phyloP scores from a whole-genome alignment of 1,284 basidiomycete species.

The Irpex sp. region DNA sequence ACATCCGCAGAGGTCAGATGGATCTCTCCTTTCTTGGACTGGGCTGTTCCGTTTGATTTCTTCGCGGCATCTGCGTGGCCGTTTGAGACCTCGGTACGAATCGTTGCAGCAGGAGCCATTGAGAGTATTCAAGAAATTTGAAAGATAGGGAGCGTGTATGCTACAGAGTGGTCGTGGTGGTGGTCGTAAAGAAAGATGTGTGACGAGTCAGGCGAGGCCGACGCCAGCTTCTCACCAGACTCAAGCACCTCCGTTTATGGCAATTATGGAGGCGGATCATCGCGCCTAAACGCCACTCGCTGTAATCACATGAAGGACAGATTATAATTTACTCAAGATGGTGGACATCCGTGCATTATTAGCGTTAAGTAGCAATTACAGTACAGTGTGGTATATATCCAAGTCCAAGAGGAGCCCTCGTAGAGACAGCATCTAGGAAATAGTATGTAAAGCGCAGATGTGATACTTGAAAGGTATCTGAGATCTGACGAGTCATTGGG shows the following conservation, averaged over 20 bases:
- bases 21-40: conserved; percentile 9
- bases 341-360: neutral
- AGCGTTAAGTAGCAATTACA: neutral
- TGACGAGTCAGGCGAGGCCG: conserved; percentile 1
- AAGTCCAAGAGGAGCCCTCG: neutral
- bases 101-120: conserved; percentile 7
- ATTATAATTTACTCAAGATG: neutral
- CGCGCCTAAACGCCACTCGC: neutral
- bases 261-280: conserved; percentile 7
- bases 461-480: too few species aligned
- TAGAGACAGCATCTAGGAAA: too few species aligned
- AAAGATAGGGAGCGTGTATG: conserved; percentile 2
- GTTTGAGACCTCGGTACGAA: neutral
- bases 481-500: too few species aligned
- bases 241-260: neutral
- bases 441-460: too few species aligned
- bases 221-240: neutral
- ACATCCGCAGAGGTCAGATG: conserved; percentile 59
- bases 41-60: conserved; percentile 2
- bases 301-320: neutral
- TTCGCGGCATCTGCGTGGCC: neutral
- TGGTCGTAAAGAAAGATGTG: conserved; percentile 5
- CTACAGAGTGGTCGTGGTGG: conserved; percentile 1
- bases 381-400: neutral
- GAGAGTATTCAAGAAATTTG: neutral